Conservation (phyloP, 768 basidiomycete genomes). For the Clitopilus hobsonii region DNA sequence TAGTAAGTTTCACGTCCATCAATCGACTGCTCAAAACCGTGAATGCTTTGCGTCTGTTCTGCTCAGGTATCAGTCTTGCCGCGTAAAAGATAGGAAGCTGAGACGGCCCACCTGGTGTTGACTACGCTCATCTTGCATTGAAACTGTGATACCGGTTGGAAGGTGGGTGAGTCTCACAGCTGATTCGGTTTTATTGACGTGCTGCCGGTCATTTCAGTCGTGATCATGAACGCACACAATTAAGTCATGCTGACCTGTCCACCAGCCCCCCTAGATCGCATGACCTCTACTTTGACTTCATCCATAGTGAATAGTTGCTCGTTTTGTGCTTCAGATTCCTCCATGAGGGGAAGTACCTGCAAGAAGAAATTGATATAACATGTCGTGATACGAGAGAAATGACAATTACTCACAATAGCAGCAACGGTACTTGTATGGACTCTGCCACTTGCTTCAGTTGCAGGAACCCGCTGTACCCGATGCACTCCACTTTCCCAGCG, state of each 20-base stretch:
- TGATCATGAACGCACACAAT: background rate
- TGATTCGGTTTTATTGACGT: constrained; percentile 98
- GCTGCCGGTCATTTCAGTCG: constrained; percentile 38
- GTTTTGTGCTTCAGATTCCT: constrained; percentile 53
- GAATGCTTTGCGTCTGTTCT: constrained; percentile 94
- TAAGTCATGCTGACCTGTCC: constrained; percentile 62
- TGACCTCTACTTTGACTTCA: constrained; percentile 88
- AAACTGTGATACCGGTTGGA: constrained; percentile 91
- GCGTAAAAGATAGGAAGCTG: constrained; percentile 6
- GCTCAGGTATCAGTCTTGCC: background rate
- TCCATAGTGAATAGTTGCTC: constrained; percentile 77
- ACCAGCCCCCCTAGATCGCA: constrained; percentile 95
- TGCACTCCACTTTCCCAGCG: constrained; percentile 95
- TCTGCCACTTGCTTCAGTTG: constrained; percentile 82
- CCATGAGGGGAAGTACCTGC: constrained; percentile 80
- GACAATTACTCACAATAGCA: constrained; percentile 69
- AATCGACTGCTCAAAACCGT: constrained; percentile 84
- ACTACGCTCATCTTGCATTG: constrained; percentile 96
- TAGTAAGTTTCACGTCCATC: constrained; percentile 71
- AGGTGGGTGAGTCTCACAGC: constrained; percentile 92
- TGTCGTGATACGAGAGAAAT: background rate
- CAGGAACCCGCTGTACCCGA: constrained; percentile 90
- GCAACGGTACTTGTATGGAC: constrained; percentile 92
- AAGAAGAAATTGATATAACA: background rate
- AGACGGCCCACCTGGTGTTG: constrained; percentile 78